These are phyloP conservation scores for Aphanomyces cochlioides DNA, from an alignment of 352 stramenopile species.

Conservation along the genomic window DNA sequence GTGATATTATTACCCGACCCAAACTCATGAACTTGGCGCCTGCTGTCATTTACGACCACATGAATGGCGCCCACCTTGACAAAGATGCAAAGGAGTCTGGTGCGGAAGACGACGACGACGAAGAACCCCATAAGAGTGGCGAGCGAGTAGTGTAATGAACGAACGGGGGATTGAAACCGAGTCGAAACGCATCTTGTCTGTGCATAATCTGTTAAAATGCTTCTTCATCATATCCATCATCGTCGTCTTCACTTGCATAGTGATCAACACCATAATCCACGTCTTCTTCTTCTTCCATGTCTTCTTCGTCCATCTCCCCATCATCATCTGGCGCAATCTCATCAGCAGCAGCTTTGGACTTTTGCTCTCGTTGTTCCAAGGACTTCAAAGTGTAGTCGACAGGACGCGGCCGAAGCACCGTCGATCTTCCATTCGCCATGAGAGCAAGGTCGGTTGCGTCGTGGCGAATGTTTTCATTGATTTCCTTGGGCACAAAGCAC, in stretches of 20 bases:
- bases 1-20: constrained; percentile 66
- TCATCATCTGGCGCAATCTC: constrained; percentile 8
- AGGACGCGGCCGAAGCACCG: constrained; percentile 14
- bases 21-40: constrained; percentile 69
- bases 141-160: constrained; percentile 11
- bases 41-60: constrained; percentile 61
- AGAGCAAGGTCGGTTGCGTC: neutral
- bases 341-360: constrained; percentile 14
- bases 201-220: constrained; percentile 23
- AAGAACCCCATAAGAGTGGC: constrained; percentile 9
- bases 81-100: constrained; percentile 4
- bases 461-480: constrained; percentile 30
- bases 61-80: constrained; percentile 31
- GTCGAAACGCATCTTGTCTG: neutral
- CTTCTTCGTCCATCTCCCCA: constrained; percentile 27
- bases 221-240: constrained; percentile 7
- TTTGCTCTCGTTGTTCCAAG: constrained; percentile 25
- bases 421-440: neutral
- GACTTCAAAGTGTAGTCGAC: constrained; percentile 29
- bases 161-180: neutral
- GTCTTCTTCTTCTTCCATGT: constrained; percentile 23
- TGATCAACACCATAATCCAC: constrained; percentile 21
- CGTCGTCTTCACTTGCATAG: constrained; percentile 19
- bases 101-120: constrained; percentile 8
- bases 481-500: constrained; percentile 25